Evolutionary conservation across 768 basidiomycete species (phyloP).

Genomic region (Obba rivulosa): DNA sequence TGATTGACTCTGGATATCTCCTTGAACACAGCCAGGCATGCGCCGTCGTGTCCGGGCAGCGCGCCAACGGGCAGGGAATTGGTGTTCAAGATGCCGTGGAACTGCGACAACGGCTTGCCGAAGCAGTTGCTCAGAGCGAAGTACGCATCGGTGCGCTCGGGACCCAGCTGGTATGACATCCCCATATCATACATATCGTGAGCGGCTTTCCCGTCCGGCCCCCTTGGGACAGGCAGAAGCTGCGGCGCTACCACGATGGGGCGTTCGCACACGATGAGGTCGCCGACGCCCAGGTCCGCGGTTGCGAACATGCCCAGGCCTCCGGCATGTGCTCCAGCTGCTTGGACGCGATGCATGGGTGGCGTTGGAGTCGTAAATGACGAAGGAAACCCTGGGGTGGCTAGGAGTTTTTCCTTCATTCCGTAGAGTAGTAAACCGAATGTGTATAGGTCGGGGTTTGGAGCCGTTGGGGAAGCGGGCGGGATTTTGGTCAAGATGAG

Average conservation of each 20-base stretch:
- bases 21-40: constrained; percentile 1
- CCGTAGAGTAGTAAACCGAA: too few species aligned
- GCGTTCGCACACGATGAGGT: background rate
- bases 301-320: background rate
- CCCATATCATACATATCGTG: too few species aligned
- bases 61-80: constrained; percentile 2
- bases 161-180: background rate
- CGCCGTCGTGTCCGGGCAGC: background rate
- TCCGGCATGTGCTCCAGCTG: too few species aligned
- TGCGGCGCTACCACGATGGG: background rate
- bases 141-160: background rate
- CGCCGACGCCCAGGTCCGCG: background rate
- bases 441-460: too few species aligned
- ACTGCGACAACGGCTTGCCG: background rate
- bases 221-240: background rate
- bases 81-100: constrained; percentile 7
- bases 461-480: too few species aligned
- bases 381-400: too few species aligned
- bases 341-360: too few species aligned
- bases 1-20: constrained; percentile 5
- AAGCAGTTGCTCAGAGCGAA: background rate
- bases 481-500: too few species aligned
- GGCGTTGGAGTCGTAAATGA: too few species aligned
- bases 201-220: background rate
- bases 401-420: too few species aligned